phyloP scores from a whole-genome alignment of 1,139 yeast genomes.

The Candida glucosophila region DNA sequence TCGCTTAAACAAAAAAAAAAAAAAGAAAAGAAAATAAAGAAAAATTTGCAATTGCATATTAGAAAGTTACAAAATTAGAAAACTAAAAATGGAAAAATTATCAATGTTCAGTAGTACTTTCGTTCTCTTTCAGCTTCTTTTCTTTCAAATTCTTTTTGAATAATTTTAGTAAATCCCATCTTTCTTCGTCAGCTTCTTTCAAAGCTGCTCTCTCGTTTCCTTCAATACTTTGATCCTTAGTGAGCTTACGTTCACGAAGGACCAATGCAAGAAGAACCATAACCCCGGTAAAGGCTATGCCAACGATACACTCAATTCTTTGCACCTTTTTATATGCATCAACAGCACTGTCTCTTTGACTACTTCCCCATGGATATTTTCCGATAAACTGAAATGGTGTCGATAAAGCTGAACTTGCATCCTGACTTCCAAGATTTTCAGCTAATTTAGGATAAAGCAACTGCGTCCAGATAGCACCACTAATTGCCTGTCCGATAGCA shows the following conservation, averaged over 20 bases:
- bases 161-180: too few relatives aligned
- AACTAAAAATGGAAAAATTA: too few relatives aligned
- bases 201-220: too few relatives aligned
- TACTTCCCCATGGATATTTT: slow-evolving; percentile 49
- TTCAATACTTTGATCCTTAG: too few relatives aligned
- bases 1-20: too few relatives aligned
- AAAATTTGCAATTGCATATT: too few relatives aligned
- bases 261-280: slow-evolving; percentile 21
- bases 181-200: too few relatives aligned
- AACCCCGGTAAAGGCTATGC: slow-evolving; percentile 39
- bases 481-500: slow-evolving; percentile 46
- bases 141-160: too few relatives aligned
- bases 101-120: too few relatives aligned
- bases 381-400: slow-evolving; percentile 29
- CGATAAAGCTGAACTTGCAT: slow-evolving; percentile 19
- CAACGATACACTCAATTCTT: slow-evolving; percentile 47
- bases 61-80: too few relatives aligned
- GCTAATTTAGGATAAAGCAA: slow-evolving; percentile 8
- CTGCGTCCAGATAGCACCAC: slow-evolving; percentile 61
- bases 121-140: too few relatives aligned
- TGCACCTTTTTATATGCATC: slow-evolving; percentile 54
- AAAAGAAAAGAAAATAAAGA: too few relatives aligned
- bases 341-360: slow-evolving; percentile 49
- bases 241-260: slow-evolving; percentile 25
- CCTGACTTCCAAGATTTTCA: slow-evolving; percentile 6